phyloP scores from a whole-genome alignment of 1,139 yeast genomes.

The Lodderomyces theae region DNA sequence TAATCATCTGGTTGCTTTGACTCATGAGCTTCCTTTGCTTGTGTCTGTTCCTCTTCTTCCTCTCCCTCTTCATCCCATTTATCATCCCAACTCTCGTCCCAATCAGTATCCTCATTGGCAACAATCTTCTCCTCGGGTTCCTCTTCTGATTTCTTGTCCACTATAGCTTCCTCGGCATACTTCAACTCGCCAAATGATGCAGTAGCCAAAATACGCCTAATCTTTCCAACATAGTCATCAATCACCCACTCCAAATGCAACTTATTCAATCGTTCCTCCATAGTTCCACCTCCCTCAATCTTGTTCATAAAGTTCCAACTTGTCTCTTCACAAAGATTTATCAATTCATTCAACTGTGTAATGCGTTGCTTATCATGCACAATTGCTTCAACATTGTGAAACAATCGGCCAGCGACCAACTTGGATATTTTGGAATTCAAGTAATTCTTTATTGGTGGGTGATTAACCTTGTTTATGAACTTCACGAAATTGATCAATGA shows the following conservation, averaged over 20 bases:
- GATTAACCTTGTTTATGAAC: slow-evolving; percentile 28
- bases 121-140: no score
- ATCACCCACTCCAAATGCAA: slow-evolving; percentile 32
- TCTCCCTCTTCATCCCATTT: slow-evolving; percentile 21
- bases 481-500: slow-evolving; percentile 22
- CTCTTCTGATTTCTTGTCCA: background rate
- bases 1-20: background rate
- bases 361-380: slow-evolving; percentile 20
- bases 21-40: background rate
- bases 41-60: slow-evolving; percentile 15
- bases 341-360: slow-evolving; percentile 23
- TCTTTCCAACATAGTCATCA: slow-evolving; percentile 25
- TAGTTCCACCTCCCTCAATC: slow-evolving; percentile 15
- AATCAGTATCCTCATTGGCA: slow-evolving; percentile 13
- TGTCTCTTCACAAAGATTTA: slow-evolving; percentile 21
- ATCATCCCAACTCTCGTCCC: slow-evolving; percentile 27
- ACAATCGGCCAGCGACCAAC: slow-evolving; percentile 27
- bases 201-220: slow-evolving; percentile 20
- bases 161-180: slow-evolving; percentile 14
- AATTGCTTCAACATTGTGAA: slow-evolving; percentile 28
- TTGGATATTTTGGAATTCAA: slow-evolving; percentile 32
- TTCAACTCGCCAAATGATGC: slow-evolving; percentile 13
- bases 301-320: slow-evolving; percentile 32
- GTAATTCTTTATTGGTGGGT: slow-evolving; percentile 24
- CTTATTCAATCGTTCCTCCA: slow-evolving; percentile 23